Evolutionary conservation across 164 flowering plant genomes (phyloP).

Genomic region (Cinnamomum micranthum): DNA sequence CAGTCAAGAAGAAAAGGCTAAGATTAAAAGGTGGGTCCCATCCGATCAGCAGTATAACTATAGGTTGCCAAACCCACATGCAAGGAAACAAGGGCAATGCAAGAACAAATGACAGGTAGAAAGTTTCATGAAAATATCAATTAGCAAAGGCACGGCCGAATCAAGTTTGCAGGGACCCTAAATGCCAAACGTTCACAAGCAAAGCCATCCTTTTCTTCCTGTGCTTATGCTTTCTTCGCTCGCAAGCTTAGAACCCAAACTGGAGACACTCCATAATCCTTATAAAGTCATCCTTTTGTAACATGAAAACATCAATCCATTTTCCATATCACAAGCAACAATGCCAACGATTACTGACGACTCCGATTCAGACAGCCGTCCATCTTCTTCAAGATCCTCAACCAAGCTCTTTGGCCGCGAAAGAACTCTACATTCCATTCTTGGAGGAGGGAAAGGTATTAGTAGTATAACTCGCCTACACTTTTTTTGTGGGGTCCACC

Average conservation of each 20-base stretch:
- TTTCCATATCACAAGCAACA: background rate
- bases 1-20: too few species aligned
- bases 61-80: too few species aligned
- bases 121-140: too few species aligned
- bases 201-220: slow-evolving; percentile 15
- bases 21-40: too few species aligned
- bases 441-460: slow-evolving; percentile 15
- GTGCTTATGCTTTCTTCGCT: background rate
- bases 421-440: background rate
- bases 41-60: too few species aligned
- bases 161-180: background rate
- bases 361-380: slow-evolving; percentile 5
- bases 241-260: slow-evolving; percentile 5
- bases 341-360: background rate
- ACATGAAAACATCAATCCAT: background rate
- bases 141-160: background rate
- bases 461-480: too few species aligned
- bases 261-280: too few species aligned
- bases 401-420: slow-evolving; percentile 7
- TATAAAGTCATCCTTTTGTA: background rate
- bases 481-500: too few species aligned
- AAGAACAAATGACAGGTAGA: too few species aligned
- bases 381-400: background rate
- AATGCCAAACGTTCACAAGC: background rate
- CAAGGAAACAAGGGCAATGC: too few species aligned